Percentiles rank a stretch among this genome's conserved stretches.
phyloP scores from a whole-genome alignment of 306 rosid species.

The Fagus sylvatica region DNA sequence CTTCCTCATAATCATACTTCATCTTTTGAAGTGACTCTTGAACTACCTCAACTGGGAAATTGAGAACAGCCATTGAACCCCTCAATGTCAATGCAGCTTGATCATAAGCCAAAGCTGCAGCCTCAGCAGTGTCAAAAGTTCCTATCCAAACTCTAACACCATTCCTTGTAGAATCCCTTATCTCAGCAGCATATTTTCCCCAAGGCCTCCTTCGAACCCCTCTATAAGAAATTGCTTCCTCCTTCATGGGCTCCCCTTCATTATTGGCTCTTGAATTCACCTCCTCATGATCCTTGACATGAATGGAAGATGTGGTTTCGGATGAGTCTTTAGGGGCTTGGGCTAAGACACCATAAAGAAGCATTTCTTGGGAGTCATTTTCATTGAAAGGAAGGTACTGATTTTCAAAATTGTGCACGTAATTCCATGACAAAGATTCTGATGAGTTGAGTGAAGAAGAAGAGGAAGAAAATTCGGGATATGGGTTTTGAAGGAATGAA shows the following conservation, averaged over 20 bases:
- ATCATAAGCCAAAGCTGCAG: conserved; percentile 73
- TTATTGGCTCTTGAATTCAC: conserved; percentile 23
- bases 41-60: conserved; percentile 50
- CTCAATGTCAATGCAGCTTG: conserved; percentile 69
- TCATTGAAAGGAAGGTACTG: conserved; percentile 55
- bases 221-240: conserved; percentile 34
- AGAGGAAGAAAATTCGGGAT: conserved; percentile 18
- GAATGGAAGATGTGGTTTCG: not conserved
- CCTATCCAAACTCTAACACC: conserved; percentile 75
- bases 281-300: conserved; percentile 28
- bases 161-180: conserved; percentile 60
- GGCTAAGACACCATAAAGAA: conserved; percentile 40
- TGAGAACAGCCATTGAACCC: conserved; percentile 51
- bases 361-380: conserved; percentile 65
- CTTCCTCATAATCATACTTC: conserved; percentile 30
- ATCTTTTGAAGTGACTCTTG: conserved; percentile 48
- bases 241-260: conserved; percentile 4
- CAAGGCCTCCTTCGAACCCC: conserved; percentile 69
- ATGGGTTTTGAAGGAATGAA: conserved; percentile 21
- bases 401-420: not conserved
- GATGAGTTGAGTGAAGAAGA: conserved; percentile 25
- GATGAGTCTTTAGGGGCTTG: conserved; percentile 17
- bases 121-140: conserved; percentile 71
- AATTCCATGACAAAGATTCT: conserved; percentile 14
- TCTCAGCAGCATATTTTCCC: conserved; percentile 80